A percentile compares a stretch with the other conserved stretches of the same genome.
Conservation (phyloP, 1,284 basidiomycete genomes). For the Rhodotorula sp. region DNA sequence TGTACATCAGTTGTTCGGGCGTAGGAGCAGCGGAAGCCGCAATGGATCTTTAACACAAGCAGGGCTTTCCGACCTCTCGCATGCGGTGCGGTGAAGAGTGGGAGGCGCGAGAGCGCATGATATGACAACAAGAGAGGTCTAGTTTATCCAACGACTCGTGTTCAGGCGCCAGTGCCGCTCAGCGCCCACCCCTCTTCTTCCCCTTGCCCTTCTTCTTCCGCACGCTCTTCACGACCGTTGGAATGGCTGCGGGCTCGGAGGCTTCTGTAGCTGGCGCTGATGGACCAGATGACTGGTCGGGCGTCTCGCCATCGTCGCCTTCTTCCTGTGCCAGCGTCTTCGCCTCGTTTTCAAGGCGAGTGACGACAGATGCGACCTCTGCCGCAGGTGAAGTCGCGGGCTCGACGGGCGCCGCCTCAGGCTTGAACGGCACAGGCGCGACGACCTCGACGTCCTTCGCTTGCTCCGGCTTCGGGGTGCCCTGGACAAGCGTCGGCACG, state of each 20-base stretch:
- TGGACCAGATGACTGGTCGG: too few species aligned
- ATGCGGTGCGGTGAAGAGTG: too few species aligned
- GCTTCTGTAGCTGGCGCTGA: not conserved
- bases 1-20: not conserved
- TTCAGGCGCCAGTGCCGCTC: not conserved
- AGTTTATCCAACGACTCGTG: too few species aligned
- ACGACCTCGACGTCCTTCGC: not conserved
- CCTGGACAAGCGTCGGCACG: not conserved
- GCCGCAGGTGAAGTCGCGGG: not conserved
- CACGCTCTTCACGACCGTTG: conserved; percentile 28
- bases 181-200: conserved; percentile 16
- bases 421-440: not conserved
- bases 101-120: too few species aligned
- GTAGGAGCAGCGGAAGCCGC: too few species aligned
- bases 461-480: not conserved
- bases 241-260: not conserved
- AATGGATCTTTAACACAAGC: not conserved
- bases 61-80: not conserved
- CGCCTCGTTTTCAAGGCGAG: not conserved
- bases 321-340: not conserved
- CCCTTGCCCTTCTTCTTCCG: conserved; percentile 30
- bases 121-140: too few species aligned
- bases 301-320: not conserved
- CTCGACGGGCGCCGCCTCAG: not conserved
- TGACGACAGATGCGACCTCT: not conserved